phyloP scores from a whole-genome alignment of 2,329 filamentous ascomycete genomes.

The Xylariaceae sp. region DNA sequence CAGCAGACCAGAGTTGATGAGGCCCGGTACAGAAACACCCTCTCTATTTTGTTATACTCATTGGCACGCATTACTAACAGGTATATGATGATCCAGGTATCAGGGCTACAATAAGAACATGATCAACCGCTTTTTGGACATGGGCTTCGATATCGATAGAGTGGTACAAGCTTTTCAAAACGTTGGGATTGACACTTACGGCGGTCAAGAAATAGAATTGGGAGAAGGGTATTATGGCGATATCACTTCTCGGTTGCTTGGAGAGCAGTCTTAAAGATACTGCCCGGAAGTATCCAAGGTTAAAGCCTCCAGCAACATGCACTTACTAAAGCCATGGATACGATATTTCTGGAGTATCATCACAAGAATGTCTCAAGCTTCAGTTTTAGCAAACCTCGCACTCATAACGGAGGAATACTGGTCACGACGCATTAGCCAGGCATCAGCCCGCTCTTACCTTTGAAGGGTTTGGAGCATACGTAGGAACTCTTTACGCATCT shows the following conservation, averaged over 20 bases:
- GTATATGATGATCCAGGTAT: conserved; percentile 41
- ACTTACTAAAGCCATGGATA: no score
- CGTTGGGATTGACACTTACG: conserved; percentile 74
- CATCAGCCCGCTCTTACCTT: no score
- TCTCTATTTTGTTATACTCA: no score
- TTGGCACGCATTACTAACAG: no score
- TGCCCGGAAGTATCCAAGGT: neutral
- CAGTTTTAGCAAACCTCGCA: no score
- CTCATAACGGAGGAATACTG: no score
- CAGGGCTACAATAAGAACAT: conserved; percentile 82
- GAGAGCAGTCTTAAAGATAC: conserved; percentile 50
- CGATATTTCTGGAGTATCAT: no score
- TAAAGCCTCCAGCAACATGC: no score
- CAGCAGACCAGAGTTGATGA: conserved; percentile 50
- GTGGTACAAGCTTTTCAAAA: conserved; percentile 81
- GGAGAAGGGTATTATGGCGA: conserved; percentile 89
- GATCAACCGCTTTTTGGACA: conserved; percentile 77
- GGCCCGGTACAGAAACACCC: conserved; percentile 20
- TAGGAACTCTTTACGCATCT: no score
- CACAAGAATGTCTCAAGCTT: no score
- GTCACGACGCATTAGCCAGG: no score
- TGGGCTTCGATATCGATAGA: conserved; percentile 87
- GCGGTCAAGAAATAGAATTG: conserved; percentile 77
- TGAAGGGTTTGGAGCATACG: no score
- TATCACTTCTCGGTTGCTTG: conserved; percentile 78